Conservation (phyloP, 176 grass and related monocot genomes). For the Typha latifolia region DNA sequence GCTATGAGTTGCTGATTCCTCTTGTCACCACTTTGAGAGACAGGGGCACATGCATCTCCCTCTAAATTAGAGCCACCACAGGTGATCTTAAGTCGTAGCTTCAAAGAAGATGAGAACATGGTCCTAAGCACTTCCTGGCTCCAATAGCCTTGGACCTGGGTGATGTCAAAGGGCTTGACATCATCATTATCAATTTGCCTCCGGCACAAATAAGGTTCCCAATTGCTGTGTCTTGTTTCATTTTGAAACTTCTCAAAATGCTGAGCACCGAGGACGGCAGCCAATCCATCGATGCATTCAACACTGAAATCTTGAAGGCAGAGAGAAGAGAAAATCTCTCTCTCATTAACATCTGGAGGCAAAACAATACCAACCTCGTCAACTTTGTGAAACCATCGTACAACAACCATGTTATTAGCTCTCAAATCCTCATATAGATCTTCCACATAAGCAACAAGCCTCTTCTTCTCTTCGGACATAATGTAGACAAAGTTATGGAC, state of each 20-base stretch:
- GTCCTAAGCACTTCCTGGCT: constrained; percentile 67
- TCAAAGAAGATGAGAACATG: constrained; percentile 57
- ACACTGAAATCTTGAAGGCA: constrained; percentile 83
- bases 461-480: constrained; percentile 74
- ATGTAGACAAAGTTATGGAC: constrained; percentile 89
- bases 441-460: constrained; percentile 80
- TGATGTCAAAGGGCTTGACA: constrained; percentile 67
- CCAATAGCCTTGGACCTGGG: constrained; percentile 86
- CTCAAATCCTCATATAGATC: constrained; percentile 80
- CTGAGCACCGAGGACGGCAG: constrained; percentile 58
- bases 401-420: constrained; percentile 58
- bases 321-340: constrained; percentile 80
- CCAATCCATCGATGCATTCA: constrained; percentile 94
- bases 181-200: constrained; percentile 56
- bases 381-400: constrained; percentile 83
- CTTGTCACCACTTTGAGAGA: constrained; percentile 13
- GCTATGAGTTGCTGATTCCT: constrained; percentile 25
- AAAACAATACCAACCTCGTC: constrained; percentile 65
- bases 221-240: constrained; percentile 18
- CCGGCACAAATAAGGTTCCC: constrained; percentile 63
- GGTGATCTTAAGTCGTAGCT: constrained; percentile 65
- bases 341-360: constrained; percentile 41
- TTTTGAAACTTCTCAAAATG: constrained; percentile 74
- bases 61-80: constrained; percentile 29
- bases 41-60: constrained; percentile 5